A percentile compares a stretch with the other conserved stretches of the same genome.
Conservation (phyloP, 164 flowering plant species). For the Macadamia integrifolia region DNA sequence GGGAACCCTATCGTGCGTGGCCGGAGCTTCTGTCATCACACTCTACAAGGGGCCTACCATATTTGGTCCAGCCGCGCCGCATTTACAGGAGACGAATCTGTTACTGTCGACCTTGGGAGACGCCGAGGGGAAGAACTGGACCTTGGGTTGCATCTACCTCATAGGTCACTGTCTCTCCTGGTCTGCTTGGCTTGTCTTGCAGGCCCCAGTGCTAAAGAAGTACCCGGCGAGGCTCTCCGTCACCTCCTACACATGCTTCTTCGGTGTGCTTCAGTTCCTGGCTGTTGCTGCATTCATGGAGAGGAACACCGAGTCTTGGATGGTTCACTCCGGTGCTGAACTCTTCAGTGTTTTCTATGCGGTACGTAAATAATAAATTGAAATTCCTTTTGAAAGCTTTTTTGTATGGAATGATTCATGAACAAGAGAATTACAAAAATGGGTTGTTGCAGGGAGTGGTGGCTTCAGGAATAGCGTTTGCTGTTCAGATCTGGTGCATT, state of each 20-base stretch:
- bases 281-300: constrained; percentile 65
- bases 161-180: constrained; percentile 96
- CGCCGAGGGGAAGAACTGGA: constrained; percentile 84
- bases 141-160: constrained; percentile 80
- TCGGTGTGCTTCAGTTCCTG: constrained; percentile 85
- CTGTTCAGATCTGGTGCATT: constrained; percentile 99
- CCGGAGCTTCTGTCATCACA: constrained; percentile 91
- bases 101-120: constrained; percentile 15
- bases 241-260: constrained; percentile 91
- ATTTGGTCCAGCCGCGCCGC: constrained; percentile 47
- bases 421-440: too few species aligned
- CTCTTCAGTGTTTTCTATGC: constrained; percentile 89
- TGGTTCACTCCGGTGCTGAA: constrained; percentile 71
- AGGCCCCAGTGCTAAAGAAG: constrained; percentile 88
- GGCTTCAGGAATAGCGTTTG: constrained; percentile 99
- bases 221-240: constrained; percentile 95
- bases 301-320: constrained; percentile 68
- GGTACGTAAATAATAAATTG: constrained; percentile 31
- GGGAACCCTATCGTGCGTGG: constrained; percentile 72
- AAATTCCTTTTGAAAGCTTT: neutral
- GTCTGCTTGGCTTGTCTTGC: constrained; percentile 96
- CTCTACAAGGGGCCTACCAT: constrained; percentile 89
- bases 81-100: constrained; percentile 54
- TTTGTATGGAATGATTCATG: too few species aligned
- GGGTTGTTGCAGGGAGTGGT: constrained; percentile 68